Base-by-base conservation (phyloP, 352 stramenopile genomes). In the Pythium sukuiense region DNA sequence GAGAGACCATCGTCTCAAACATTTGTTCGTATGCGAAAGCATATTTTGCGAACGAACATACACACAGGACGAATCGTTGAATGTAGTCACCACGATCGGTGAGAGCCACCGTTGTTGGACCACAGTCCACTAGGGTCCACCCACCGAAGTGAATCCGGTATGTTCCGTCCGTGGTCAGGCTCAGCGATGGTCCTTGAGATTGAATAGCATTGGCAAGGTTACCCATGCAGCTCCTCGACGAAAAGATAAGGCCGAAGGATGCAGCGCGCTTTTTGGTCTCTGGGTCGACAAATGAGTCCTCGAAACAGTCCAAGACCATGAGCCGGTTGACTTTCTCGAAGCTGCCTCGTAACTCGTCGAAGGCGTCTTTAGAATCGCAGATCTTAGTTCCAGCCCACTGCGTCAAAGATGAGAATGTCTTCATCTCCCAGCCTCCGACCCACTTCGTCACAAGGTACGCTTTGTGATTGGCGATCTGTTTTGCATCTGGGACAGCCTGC, bases 141-240 rank as follows among this genome's bases (percentile, higher is more conserved):
- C 58, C 58, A n/a, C 45, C 58, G 39, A 64, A 63, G 11, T 64
- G 45, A 20, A 57, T 64, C 11, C 58, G 58, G n/a, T 64, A 64
- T 9, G 58, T 64, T 6, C 58, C 58, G 33, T 50, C 58, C 0
- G 58, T 64, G 9, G 58, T 49, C 29, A 64, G 26, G 13, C 54
- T 49, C 11, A 64, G 29, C 3, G 7, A 5, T 0, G 11, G 18
- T 2, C 58, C 58, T 26, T 64, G 45, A 35, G 16, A 27, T 0
- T 12, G 14, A 16, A 64, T 33, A 3, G 58, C 58, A 9, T 30
- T 16, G 14, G 26, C 20, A 2, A 64, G 41, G n/a, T 57, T 57
- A 2, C 6, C 16, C 13, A 64, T 26, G 37, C 45, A 46, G 24
- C 27, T 46, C 6, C 27, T 11, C 3, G 56, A 62, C 39, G 56